Evolutionary conservation across 352 stramenopile species (phyloP).

Genomic region (Poterioochromonas sp.): DNA sequence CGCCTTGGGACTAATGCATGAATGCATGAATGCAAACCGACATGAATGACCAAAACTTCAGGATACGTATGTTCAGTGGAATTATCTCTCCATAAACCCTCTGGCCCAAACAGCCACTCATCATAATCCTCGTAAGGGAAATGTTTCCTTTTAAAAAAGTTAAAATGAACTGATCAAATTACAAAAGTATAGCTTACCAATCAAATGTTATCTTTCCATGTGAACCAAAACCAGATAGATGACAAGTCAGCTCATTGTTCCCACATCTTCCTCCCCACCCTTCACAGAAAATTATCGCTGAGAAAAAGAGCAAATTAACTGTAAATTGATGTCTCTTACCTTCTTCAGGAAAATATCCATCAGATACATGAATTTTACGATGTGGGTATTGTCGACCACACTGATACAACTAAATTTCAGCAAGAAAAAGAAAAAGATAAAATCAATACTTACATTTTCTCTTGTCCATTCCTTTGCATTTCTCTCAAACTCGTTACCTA

Average conservation of each 20-base stretch:
- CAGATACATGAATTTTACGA: slow-evolving; percentile 8
- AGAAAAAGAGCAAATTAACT: not conserved
- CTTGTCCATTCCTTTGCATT: slow-evolving; percentile 25
- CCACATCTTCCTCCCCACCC: slow-evolving; percentile 26
- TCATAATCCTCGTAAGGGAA: slow-evolving; percentile 33
- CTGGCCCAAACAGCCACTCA: slow-evolving; percentile 26
- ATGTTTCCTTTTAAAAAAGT: slow-evolving; percentile 24
- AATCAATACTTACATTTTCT: slow-evolving; percentile 16
- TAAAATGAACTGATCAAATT: not conserved
- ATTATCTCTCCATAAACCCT: slow-evolving; percentile 15
- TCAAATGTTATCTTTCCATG: slow-evolving; percentile 32
- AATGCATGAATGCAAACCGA: not conserved
- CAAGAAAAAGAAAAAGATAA: not conserved
- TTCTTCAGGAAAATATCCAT: slow-evolving; percentile 24
- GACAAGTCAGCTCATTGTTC: slow-evolving; percentile 32
- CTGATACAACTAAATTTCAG: not conserved
- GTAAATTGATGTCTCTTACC: not conserved
- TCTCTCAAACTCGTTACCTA: slow-evolving; percentile 19
- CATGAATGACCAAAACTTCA: slow-evolving; percentile 5
- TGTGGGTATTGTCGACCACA: slow-evolving; percentile 23
- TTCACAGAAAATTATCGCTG: not conserved
- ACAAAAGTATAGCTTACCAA: slow-evolving; percentile 1
- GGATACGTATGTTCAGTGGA: not conserved
- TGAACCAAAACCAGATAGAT: slow-evolving; percentile 26
- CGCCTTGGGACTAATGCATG: not conserved